Base-by-base conservation (phyloP, 2,329 filamentous ascomycete species). In the Lasiodiplodia citricola region DNA sequence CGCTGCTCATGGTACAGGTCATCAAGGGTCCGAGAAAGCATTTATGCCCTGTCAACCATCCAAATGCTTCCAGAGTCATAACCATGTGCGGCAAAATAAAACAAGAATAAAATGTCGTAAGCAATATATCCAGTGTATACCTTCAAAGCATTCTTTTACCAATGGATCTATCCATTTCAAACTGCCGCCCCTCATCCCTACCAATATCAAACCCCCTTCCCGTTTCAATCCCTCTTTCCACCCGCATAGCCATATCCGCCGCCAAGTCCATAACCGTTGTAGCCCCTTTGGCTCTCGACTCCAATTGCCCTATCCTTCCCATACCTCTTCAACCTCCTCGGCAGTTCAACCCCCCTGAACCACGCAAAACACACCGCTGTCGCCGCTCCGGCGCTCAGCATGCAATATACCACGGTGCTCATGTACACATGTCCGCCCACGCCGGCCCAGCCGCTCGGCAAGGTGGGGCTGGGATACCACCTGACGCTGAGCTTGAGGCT, bases 391-490 rank as follows among this genome's bases (percentile, higher is more conserved):
- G 81, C 84, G 72, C 77, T 84, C 68, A 84, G 70, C 72, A 84
- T 70, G 69, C 83, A 87, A 70, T 85, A 86, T 66, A 84, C 75
- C 67, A 85, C 73, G 60, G 84, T 86, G 63, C 78, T 82, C 66
- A 82, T 81, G 68, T 83, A 85, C 57, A 86, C 74, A 74, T 87
- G 84, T 1, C 85, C 83, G 0, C 84, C 84, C 51, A 86, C 73
- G 69, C 86, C 80, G 73, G 81, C 69, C 86, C 87, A 84, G 71
- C 86, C 74, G 69, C 84, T 78, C 71, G 92, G 92, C 71, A 95
- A 83, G 47, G 86, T 84, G 0, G 92, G 90, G 28, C 87, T 91
- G 0, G 91, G 91, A 78, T 95, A 96, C 96, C 96, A 98, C 55
- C 93, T 85, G 16, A 98, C 90, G 51, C 89, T 91, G 75, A 98